Percentiles rank a stretch among this genome's conserved stretches.
phyloP scores from a whole-genome alignment of 129 eudicot species.

The Glebionis coronaria region DNA sequence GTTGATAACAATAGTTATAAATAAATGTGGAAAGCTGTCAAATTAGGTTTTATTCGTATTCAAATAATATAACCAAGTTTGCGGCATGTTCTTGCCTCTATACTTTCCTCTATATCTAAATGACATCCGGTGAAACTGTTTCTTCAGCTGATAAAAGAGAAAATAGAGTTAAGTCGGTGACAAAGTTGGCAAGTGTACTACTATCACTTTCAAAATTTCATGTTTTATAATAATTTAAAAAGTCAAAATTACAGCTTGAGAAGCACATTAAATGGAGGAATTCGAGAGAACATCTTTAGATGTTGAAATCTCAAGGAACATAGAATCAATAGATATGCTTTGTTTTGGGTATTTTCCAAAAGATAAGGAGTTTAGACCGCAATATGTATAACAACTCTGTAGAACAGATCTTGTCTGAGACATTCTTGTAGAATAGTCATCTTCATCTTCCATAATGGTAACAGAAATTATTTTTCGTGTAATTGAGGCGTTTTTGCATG shows the following conservation, averaged over 20 bases:
- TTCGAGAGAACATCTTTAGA: conserved; percentile 15
- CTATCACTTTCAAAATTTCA: conserved; percentile 15
- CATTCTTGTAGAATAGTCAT: no score
- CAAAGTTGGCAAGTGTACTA: background rate
- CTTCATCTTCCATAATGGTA: no score
- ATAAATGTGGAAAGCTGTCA: background rate
- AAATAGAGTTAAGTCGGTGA: background rate
- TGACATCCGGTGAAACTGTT: no score
- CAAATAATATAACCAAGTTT: background rate
- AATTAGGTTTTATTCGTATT: background rate
- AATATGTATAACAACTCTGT: background rate
- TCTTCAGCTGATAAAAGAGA: no score
- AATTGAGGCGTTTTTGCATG: no score
- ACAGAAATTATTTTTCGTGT: no score
- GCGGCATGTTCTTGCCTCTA: conserved; percentile 1
- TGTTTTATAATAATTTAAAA: conserved; percentile 2
- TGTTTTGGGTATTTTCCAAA: conserved; percentile 13
- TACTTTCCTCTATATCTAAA: conserved; percentile 4
- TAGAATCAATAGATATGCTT: conserved; percentile 21
- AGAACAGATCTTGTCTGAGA: no score
- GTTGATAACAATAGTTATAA: no score
- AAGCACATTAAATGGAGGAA: conserved; percentile 22
- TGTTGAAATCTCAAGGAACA: conserved; percentile 14
- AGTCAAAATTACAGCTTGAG: conserved; percentile 24
- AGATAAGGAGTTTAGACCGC: conserved; percentile 7